Evolutionary conservation across 371 early-diverging fungal genomes (phyloP), one percentile per base, ranked within the genome.

Genomic region (Mortierella sp.): DNA sequence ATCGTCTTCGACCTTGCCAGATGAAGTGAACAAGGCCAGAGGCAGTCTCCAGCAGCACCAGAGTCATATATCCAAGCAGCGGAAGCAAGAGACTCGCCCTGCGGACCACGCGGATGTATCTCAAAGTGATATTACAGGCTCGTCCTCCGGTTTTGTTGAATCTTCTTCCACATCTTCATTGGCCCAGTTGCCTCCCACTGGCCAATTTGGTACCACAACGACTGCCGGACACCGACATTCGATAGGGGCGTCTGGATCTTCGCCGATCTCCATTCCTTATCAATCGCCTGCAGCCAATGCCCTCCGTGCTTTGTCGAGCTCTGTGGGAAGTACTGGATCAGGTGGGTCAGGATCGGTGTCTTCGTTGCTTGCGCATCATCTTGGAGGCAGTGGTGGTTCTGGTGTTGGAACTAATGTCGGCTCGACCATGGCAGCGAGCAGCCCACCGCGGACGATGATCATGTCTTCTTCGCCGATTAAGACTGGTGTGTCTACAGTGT

Each of bases 281-380:
- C 76, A 76, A 24, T 76, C 76, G n/a, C 56, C 70, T 1, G 76
- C 76, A 4, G 56, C 76, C 12, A 76, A 60, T 60, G 76, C 76
- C 6, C 54, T 76, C 14, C 47, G 76, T 12, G 76, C 76, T 1
- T 60, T 76, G 19, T 76, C 76, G 37, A 65, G 70, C 21, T 76
- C 76, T 32, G 76, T 76, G 11, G 76, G 76, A n/a, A 76, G 76
- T 31, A 69, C 76, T 28, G 76, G 76, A 11, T 76, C 76, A 3
- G 69, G 72, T 8, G 72, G 73, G 6, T 72, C 73, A 12, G 65
- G 71, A 0, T 64, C 73, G 14, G 24, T 72, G 49, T 50, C 67
- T 6, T 72, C 73, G 7, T 14, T 66, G 39, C 46, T 66, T 6
- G 58, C 73, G 0, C 73, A 62, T 19, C 73, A 66, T 27, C 24